Evolutionary conservation across 2,329 filamentous ascomycete species (phyloP), one percentile per base, ranked within the genome.

Genomic region (Pleurostoma richardsiae): DNA sequence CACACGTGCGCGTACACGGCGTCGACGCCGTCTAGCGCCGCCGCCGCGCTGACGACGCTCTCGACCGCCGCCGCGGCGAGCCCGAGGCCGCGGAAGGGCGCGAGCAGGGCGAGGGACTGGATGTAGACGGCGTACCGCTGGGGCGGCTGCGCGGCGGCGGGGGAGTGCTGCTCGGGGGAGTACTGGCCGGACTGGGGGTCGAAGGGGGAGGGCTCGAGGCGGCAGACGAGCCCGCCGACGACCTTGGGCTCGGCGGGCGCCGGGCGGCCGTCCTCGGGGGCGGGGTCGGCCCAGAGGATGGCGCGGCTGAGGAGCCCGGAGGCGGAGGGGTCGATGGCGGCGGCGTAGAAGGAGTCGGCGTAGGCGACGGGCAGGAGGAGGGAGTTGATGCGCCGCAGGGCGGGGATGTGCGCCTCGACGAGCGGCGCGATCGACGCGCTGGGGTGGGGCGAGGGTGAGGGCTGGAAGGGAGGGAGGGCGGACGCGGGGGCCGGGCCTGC

Each of bases 291-390:
- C 75, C 79, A 84, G 44, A 79, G 71, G 50, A 85, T 75, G 44
- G 80, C 72, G 51, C 81, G 80, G 48, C 78, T 83, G 69, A 80
- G 79, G 56, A 73, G 75, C 36, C 70, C 72, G 10, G 72, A 73
- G 27, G 67, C 64, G 19, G 69, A 57, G 8, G 76, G 72, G 51
- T 80, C 69, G 48, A 76, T 65, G 46, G 79, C 72, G 36, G 69
- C 69, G 44, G 70, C 64, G 71, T 85, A 86, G 67, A 86, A 86
- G 42, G 71, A 70, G 59, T 85, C 82, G 3, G 79, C 74, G 61
- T 86, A 86, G 61, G 70, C 68, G 49, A 86, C 78, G 43, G 78
- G 80, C 1, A 86, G 77, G 44, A 86, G 74, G 43, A 86, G 74
- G 40, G 78, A 68, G 63, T 84, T 85, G 63, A 86, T 83, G 55